These are phyloP conservation scores for Barnettozyma sp. DNA, from an alignment of 805 yeast species.

Conservation along the genomic window DNA sequence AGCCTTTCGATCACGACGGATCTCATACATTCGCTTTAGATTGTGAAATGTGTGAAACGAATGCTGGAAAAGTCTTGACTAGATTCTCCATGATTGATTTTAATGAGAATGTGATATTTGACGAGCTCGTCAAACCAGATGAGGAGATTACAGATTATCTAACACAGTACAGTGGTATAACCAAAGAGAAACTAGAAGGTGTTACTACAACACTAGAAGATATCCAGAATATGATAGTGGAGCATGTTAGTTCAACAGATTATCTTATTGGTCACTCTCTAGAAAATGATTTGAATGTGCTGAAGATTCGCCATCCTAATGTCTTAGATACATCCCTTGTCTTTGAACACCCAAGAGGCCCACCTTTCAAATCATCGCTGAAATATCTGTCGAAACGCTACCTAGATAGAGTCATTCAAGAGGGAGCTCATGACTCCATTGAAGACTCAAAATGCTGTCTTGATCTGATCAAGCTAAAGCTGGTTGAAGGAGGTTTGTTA, in stretches of 20 bases:
- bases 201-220: constrained; percentile 63
- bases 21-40: constrained; percentile 74
- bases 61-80: constrained; percentile 58
- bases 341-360: constrained; percentile 77
- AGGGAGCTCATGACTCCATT: constrained; percentile 72
- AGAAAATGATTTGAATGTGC: constrained; percentile 70
- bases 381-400: constrained; percentile 57
- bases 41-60: constrained; percentile 86
- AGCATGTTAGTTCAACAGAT: constrained; percentile 48
- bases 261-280: constrained; percentile 84
- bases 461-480: constrained; percentile 64
- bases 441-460: constrained; percentile 82
- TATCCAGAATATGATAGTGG: constrained; percentile 51
- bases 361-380: constrained; percentile 73
- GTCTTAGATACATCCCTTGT: constrained; percentile 77
- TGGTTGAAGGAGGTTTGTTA: constrained; percentile 56
- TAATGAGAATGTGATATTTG: constrained; percentile 53
- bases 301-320: constrained; percentile 63
- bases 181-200: constrained; percentile 52
- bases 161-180: constrained; percentile 83
- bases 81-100: constrained; percentile 70
- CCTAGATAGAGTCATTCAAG: constrained; percentile 57
- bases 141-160: constrained; percentile 72
- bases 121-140: constrained; percentile 71
- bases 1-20: constrained; percentile 45